Evolutionary conservation across 2,329 filamentous ascomycete species (phyloP).

Genomic region (Drechslerella dactyloides): DNA sequence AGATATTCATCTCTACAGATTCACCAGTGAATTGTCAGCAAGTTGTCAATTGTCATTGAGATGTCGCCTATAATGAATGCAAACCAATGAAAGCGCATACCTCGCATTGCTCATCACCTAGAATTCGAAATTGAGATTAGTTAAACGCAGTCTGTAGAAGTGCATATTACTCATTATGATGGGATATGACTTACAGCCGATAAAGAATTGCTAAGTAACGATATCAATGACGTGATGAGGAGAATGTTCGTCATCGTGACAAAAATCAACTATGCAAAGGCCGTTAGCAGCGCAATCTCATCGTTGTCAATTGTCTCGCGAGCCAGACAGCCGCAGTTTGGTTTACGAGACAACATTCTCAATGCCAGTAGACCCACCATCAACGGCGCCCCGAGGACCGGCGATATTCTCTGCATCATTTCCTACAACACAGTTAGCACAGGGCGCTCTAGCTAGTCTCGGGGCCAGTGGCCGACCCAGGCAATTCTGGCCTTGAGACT

Average conservation of each 20-base stretch:
- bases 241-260: conserved; percentile 78
- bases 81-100: conserved; percentile 34
- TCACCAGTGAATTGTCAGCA: neutral
- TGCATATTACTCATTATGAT: too few species aligned
- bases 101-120: conserved; percentile 63
- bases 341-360: too few species aligned
- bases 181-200: conserved; percentile 59
- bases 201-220: conserved; percentile 78
- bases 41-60: neutral
- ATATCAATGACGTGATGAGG: conserved; percentile 77
- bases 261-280: conserved; percentile 66
- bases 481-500: too few species aligned
- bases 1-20: conserved; percentile 71
- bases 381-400: conserved; percentile 63
- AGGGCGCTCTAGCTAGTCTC: too few species aligned
- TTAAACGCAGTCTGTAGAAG: neutral
- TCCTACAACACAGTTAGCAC: conserved; percentile 50
- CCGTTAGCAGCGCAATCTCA: conserved; percentile 3
- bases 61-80: neutral
- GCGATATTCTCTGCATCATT: conserved; percentile 58
- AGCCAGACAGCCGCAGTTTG: too few species aligned
- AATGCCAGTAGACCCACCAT: conserved; percentile 59
- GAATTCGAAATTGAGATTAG: conserved; percentile 56
- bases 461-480: too few species aligned
- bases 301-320: too few species aligned